A percentile compares a stretch with the other conserved stretches of the same genome.
phyloP scores from a whole-genome alignment of 2,329 filamentous ascomycete genomes.

The Leptographium procerum region DNA sequence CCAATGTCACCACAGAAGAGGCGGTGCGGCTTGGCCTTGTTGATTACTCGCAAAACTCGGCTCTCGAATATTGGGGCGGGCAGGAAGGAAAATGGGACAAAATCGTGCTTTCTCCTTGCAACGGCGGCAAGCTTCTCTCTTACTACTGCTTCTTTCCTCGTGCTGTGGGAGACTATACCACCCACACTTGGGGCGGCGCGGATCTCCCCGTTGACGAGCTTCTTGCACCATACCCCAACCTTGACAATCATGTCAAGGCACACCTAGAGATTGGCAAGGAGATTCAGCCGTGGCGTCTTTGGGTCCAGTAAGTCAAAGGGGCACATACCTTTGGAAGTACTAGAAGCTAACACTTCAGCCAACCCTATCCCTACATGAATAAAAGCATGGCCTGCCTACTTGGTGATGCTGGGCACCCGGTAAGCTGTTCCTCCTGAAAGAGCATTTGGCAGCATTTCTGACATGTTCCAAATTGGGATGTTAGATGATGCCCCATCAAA shows the following conservation, averaged over 20 bases:
- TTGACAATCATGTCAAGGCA: conserved; percentile 44
- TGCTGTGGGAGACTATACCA: conserved; percentile 46
- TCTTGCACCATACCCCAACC: conserved; percentile 45
- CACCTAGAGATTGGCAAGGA: conserved; percentile 51
- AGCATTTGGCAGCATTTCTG: conserved; percentile 30
- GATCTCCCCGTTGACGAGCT: conserved; percentile 38
- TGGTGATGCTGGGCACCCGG: conserved; percentile 56
- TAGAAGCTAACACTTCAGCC: conserved; percentile 6
- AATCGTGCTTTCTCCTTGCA: conserved; percentile 60
- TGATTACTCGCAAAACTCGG: conserved; percentile 48
- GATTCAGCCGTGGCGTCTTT: conserved; percentile 55
- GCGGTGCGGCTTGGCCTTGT: conserved; percentile 47
- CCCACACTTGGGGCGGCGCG: conserved; percentile 35
- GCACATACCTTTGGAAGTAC: neutral
- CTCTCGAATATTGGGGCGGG: conserved; percentile 62
- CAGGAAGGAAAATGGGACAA: conserved; percentile 45
- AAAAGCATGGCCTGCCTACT: conserved; percentile 41
- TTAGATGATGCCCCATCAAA: conserved; percentile 36
- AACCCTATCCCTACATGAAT: conserved; percentile 44
- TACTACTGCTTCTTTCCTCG: conserved; percentile 62
- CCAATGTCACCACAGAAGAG: conserved; percentile 52
- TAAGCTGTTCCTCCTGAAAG: conserved; percentile 25
- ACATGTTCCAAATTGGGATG: neutral
- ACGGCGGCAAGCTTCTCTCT: conserved; percentile 38
- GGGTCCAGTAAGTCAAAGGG: conserved; percentile 7